Base-by-base conservation (phyloP, 2,329 filamentous ascomycete species). In the Venturia oleaginea region DNA sequence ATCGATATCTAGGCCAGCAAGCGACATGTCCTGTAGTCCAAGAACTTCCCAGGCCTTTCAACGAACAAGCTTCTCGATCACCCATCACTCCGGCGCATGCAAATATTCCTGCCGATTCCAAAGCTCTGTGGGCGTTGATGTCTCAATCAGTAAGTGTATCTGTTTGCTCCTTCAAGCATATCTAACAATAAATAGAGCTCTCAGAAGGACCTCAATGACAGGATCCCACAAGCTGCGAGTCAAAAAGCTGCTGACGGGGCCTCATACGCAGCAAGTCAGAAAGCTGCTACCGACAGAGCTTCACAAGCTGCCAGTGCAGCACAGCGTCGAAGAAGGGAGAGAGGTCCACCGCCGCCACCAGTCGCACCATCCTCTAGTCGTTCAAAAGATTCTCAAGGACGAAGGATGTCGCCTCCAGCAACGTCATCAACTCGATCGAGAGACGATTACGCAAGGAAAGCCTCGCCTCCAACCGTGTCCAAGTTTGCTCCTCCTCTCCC, bases 1-100 rank as follows among this genome's bases (percentile, higher is more conserved):
- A 60, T 60, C 34, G 59, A 42, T 60, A 60, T 37, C 8, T 60
- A 22, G 34, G n/a, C 13, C 59, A 60, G 10, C 51, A 57, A n/a
- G 51, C 51, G 34, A 55, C 34, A 34, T 55, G 27, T 55, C 51
- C 51, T 19, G 17, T 55, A 7, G 13, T 34, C 7, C 51, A 55
- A n/a, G 51, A 55, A 55, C 27, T 55, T 7, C 48, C 48, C 27
- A 34, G 10, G 48, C 13, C 48, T 30, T 34, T 34, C 2, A 17
- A 11, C 48, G 51, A 55, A 15, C 51, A 55, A 34, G 30, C 51
- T 19, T 30, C 51, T 55, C 51, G 1, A 34, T 19, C 13, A 15
- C 46, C 46, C 2, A 22, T 24, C 22, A 34, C 51, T 34, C 30
- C 27, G 3, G 2, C 51, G 2, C 27, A n/a, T n/a, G 27, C 51